Evolutionary conservation across 371 early-diverging fungal species (phyloP), one percentile per base, ranked within the genome.

Genomic region (Saksenaea vasiformis): DNA sequence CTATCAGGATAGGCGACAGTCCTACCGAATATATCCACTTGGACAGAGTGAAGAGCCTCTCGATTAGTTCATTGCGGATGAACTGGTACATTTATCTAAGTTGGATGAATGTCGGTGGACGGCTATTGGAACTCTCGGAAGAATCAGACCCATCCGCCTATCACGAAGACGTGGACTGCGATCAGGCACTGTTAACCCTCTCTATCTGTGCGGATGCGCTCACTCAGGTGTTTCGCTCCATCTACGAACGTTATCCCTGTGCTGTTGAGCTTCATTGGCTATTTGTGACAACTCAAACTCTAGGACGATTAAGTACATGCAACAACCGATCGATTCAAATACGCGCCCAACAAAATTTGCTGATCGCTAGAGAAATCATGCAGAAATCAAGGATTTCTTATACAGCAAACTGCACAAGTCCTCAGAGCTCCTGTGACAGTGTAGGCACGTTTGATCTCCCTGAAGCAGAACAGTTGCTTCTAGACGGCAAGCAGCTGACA

Each of bases 201-300:
- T 78, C 81, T 4, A 71, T 80, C 19, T 69, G 70, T 27, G 68
- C 71, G 14, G 81, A 80, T 37, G 76, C 81, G 15, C 56, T 78
- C 17, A 61, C 78, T 5, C 73, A 74, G 28, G 69, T 78, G 3
- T 73, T 69, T 26, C 64, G 72, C 36, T 69, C 66, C 0, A 51
- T 80, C 1, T 66, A 61, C 28, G 56, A 56, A 34, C 67, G 70
- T 2, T 27, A 68, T 1, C 77, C 81, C 0, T 80, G 81, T 37
- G 54, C 62, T 1, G 41, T 80, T 0, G 81, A 80, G 27, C 22
- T 73, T 28, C 78, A 80, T 44, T 78, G 76, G 76, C 27, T 80
- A 5, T 10, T 73, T 17, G 63, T 80, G 15, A 73, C 73, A 10
- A 60, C 68, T 35, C 77, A 78, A 58, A 73, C 72, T 14, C 65